These are phyloP conservation scores for Suillus americanus DNA, from an alignment of 768 basidiomycete genomes.

Conservation along the genomic window DNA sequence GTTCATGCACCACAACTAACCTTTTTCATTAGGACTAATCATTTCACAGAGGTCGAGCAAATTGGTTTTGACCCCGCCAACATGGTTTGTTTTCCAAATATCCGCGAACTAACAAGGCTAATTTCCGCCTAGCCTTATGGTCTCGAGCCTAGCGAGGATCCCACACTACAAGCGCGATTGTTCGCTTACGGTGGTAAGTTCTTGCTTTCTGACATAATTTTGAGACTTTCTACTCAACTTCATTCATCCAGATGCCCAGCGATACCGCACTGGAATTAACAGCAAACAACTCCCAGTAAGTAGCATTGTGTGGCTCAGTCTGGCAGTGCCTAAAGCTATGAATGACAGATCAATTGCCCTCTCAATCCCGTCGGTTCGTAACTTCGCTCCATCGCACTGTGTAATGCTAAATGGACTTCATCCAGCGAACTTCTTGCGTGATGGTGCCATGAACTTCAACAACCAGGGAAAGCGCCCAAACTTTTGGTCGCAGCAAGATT, in stretches of 20 bases:
- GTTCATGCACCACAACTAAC: slow-evolving; percentile 1
- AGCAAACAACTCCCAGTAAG: slow-evolving; percentile 37
- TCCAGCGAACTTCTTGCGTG: slow-evolving; percentile 39
- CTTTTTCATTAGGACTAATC: slow-evolving; percentile 18
- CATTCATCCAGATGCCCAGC: slow-evolving; percentile 32
- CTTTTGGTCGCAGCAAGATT: slow-evolving; percentile 36
- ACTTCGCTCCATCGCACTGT: background rate
- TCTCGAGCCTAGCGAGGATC: slow-evolving; percentile 53
- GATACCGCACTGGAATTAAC: slow-evolving; percentile 40
- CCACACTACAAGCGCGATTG: slow-evolving; percentile 55
- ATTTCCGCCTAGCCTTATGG: slow-evolving; percentile 23
- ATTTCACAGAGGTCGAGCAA: slow-evolving; percentile 41
- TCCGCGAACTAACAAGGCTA: background rate
- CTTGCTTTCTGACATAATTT: background rate
- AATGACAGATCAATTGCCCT: slow-evolving; percentile 35
- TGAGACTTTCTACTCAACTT: background rate
- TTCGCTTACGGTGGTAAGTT: slow-evolving; percentile 53
- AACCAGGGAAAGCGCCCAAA: slow-evolving; percentile 42
- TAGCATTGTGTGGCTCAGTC: background rate
- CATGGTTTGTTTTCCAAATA: slow-evolving; percentile 30
- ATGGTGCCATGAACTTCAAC: slow-evolving; percentile 36
- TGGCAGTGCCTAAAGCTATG: background rate
- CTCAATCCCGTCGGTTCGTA: slow-evolving; percentile 36
- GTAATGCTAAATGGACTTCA: background rate
- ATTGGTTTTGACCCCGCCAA: slow-evolving; percentile 51